A percentile compares a stretch with the other conserved stretches of the same genome.
These are phyloP conservation scores for Suillus plorans DNA, from an alignment of 768 basidiomycete genomes.

Conservation along the genomic window DNA sequence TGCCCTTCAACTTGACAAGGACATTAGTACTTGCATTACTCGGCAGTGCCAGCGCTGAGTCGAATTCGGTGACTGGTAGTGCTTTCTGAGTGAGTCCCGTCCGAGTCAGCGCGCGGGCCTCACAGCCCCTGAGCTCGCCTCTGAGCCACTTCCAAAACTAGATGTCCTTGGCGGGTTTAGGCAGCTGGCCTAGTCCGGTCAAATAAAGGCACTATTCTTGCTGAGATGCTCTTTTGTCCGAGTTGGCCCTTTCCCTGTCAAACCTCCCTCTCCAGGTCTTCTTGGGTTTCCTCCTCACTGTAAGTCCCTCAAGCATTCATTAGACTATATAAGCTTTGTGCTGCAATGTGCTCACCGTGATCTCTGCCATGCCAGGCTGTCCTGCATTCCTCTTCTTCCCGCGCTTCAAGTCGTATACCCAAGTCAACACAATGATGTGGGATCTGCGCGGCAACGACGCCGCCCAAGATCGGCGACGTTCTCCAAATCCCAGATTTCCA, in stretches of 20 bases:
- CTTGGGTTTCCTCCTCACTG: slow-evolving; percentile 21
- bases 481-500: slow-evolving; percentile 18
- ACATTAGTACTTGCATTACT: not conserved
- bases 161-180: not conserved
- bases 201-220: slow-evolving; percentile 28
- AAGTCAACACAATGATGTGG: slow-evolving; percentile 32
- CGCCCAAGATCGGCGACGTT: slow-evolving; percentile 12
- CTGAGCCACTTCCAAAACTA: not conserved
- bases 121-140: not conserved
- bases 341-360: slow-evolving; percentile 7
- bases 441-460: slow-evolving; percentile 21
- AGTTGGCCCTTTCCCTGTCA: slow-evolving; percentile 14
- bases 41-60: not conserved
- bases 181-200: slow-evolving; percentile 12
- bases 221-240: slow-evolving; percentile 19
- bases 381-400: slow-evolving; percentile 31
- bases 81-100: not conserved
- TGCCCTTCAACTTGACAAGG: not conserved
- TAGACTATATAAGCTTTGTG: slow-evolving; percentile 25
- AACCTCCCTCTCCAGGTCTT: slow-evolving; percentile 25
- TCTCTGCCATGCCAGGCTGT: slow-evolving; percentile 29
- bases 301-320: slow-evolving; percentile 13
- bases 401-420: slow-evolving; percentile 33
- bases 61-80: not conserved
- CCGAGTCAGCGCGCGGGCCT: not conserved